phyloP scores from a whole-genome alignment of 2,329 filamentous ascomycete genomes.

The Hymenotorrendiella dingleyae region DNA sequence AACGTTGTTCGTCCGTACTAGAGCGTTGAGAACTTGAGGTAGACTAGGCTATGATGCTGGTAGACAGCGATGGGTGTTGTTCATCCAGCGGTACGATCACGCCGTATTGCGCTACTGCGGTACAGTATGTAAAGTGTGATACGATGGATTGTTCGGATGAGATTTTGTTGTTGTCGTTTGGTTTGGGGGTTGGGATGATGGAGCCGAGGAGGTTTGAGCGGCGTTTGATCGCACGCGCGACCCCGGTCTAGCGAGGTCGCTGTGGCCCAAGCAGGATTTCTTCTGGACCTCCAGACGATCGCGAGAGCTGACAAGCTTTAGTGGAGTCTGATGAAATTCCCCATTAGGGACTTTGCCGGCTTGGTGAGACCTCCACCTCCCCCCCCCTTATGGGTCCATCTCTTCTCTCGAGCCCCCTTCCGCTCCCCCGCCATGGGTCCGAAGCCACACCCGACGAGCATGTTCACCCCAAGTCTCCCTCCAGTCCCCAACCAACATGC shows the following conservation, averaged over 20 bases:
- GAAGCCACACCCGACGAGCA: not conserved
- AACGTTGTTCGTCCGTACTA: no score
- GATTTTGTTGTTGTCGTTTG: not conserved
- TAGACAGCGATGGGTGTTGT: no score
- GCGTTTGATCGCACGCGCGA: no score
- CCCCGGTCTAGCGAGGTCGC: no score
- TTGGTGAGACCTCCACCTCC: not conserved
- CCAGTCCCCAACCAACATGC: not conserved
- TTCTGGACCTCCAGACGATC: no score
- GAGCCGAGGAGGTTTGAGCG: no score
- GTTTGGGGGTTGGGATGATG: not conserved
- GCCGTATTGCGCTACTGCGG: not conserved
- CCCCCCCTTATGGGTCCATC: not conserved
- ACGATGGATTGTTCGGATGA: not conserved
- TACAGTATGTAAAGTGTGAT: no score
- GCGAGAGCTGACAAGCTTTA: no score
- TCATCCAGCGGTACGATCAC: not conserved
- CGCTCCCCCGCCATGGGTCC: not conserved
- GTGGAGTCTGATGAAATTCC: no score
- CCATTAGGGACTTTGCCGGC: not conserved
- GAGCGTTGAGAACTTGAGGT: no score
- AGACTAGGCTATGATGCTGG: no score
- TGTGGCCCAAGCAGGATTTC: no score
- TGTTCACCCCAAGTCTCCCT: not conserved
- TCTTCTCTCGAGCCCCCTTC: not conserved